A percentile compares a stretch with the other conserved stretches of the same genome.
These are phyloP conservation scores for Yamadazyma atlantica DNA, from an alignment of 1,139 yeast species.

Conservation along the genomic window DNA sequence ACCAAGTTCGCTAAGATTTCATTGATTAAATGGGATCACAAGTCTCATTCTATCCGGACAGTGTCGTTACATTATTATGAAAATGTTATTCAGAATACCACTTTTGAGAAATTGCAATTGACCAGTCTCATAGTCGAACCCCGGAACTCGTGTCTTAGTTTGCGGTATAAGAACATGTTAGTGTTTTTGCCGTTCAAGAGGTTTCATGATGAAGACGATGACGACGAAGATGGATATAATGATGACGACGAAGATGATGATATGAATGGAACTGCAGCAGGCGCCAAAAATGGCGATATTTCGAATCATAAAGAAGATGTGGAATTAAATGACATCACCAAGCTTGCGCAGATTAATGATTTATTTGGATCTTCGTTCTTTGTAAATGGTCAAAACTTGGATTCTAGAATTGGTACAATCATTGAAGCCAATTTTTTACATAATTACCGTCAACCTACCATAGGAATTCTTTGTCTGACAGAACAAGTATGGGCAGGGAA, in stretches of 20 bases:
- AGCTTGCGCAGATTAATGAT: slow-evolving; percentile 7
- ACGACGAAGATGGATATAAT: slow-evolving; percentile 22
- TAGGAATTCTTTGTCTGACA: slow-evolving; percentile 69
- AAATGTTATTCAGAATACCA: slow-evolving; percentile 54
- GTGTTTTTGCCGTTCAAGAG: slow-evolving; percentile 70
- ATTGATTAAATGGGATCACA: slow-evolving; percentile 68
- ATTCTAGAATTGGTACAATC: slow-evolving; percentile 57
- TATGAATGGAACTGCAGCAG: neutral
- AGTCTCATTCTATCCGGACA: slow-evolving; percentile 55
- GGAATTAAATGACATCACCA: slow-evolving; percentile 1
- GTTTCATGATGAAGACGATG: slow-evolving; percentile 45
- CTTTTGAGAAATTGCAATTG: slow-evolving; percentile 44
- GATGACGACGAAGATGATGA: slow-evolving; percentile 25
- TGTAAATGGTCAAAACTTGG: slow-evolving; percentile 56
- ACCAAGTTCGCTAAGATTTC: slow-evolving; percentile 80
- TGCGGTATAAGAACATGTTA: slow-evolving; percentile 68
- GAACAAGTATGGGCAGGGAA: slow-evolving; percentile 77
- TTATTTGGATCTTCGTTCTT: slow-evolving; percentile 53
- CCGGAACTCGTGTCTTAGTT: slow-evolving; percentile 54
- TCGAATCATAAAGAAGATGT: slow-evolving; percentile 4
- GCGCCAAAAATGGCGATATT: slow-evolving; percentile 31
- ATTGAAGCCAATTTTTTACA: slow-evolving; percentile 67
- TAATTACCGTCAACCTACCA: slow-evolving; percentile 77
- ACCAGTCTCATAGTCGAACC: slow-evolving; percentile 69
- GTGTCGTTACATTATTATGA: slow-evolving; percentile 88